phyloP scores from a whole-genome alignment of 768 basidiomycete genomes.

The Nevesoporus exiguus region DNA sequence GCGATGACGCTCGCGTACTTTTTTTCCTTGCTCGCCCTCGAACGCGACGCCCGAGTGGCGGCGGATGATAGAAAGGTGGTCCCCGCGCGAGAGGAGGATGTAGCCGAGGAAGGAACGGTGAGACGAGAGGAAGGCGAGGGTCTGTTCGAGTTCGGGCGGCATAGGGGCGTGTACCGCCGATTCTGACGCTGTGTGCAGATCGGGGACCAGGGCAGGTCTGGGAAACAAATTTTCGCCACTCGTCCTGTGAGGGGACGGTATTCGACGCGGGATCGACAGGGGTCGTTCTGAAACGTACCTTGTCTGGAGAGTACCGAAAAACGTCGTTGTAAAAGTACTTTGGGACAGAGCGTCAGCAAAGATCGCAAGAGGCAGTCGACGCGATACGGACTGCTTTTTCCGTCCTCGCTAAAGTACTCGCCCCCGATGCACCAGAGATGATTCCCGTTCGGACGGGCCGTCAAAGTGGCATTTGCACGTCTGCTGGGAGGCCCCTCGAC shows the following conservation, averaged over 20 bases:
- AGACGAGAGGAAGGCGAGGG: conserved; percentile 67
- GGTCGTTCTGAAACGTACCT: conserved; percentile 37
- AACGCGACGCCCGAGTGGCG: conserved; percentile 81
- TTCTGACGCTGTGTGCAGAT: conserved; percentile 72
- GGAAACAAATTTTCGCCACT: conserved; percentile 57
- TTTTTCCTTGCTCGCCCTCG: conserved; percentile 77
- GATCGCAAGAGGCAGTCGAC: background rate
- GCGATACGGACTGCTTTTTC: conserved; percentile 57
- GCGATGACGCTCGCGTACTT: conserved; percentile 72
- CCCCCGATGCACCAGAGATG: conserved; percentile 84
- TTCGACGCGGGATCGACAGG: background rate
- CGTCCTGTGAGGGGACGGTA: too few relatives aligned
- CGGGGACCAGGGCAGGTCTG: conserved; percentile 85
- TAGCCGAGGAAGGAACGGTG: conserved; percentile 87
- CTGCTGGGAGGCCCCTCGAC: conserved; percentile 79
- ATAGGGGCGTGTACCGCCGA: conserved; percentile 33
- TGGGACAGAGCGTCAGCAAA: background rate
- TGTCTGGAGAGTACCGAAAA: conserved; percentile 82
- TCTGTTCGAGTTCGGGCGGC: conserved; percentile 82
- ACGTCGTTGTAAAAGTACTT: conserved; percentile 88
- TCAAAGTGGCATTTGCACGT: conserved; percentile 80
- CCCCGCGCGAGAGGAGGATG: conserved; percentile 72
- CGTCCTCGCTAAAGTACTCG: conserved; percentile 85
- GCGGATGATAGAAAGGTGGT: conserved; percentile 79
- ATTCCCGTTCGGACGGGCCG: conserved; percentile 74